Base-by-base conservation (phyloP, 148 eudicot genomes). In the Persicaria tinctoria region DNA sequence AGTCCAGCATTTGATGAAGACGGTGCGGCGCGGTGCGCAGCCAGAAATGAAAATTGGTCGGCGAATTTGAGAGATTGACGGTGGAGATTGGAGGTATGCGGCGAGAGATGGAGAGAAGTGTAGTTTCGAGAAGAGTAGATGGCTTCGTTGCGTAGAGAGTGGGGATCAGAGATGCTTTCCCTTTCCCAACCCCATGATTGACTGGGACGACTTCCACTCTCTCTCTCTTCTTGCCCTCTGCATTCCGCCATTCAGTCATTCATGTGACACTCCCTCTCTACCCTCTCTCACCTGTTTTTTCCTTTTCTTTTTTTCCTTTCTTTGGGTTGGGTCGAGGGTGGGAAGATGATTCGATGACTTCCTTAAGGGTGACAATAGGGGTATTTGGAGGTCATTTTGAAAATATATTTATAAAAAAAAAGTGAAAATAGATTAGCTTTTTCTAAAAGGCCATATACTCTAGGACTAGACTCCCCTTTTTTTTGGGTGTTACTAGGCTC, bases 131-230 rank as follows among this genome's bases (percentile, higher is more conserved):
- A 60, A 7, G 41, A 20, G 66, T 60, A 12, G 41, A 60, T 60
- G 66, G 66, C 66, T 60, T 60, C 44, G 66, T 60, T 60, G 66
- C 66, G 66, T 60, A 60, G 66, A 60, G 66, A 60, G 66, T 20
- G 66, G 66, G 66, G 66, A 60, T 60, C 66, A 23, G 66, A 60
- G 66, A 60, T 60, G 66, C 66, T 60, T 23, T 60, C 13, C 66
- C 41, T 60, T 60, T 23, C 66, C 12, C 38, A 23, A 12, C 12
- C 12, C 27, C 13, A 60, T 60, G 66, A 60, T 60, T 60, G 66
- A 60, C 23, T 20, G 41, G 66, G 32, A 20, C 63, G 64, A 57
- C 32, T 16, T 5, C 2, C 59, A 16, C 59, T 13, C 59, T 55
- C 38, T 60, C 62, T 56, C 62, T 57, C 27, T 27, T 57, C 63